phyloP scores from a whole-genome alignment of 495 filamentous ascomycete genomes.

The Hyaloscypha variabilis region DNA sequence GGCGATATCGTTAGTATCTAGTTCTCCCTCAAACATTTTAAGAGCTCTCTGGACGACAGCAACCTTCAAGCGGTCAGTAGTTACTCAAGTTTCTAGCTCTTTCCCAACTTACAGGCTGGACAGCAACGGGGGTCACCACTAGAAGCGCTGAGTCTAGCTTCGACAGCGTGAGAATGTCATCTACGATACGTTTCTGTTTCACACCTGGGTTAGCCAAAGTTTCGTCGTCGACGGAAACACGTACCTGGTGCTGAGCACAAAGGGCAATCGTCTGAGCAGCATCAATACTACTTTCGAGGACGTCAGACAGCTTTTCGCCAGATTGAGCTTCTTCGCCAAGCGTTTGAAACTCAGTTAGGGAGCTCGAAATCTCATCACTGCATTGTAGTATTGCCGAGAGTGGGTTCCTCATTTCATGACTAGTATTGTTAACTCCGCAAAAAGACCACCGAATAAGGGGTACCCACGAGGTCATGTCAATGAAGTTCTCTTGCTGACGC shows the following conservation, averaged over 20 bases:
- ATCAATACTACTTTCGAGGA: constrained; percentile 63
- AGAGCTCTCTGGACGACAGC: constrained; percentile 67
- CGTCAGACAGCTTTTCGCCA: constrained; percentile 28
- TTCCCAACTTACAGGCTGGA: constrained; percentile 57
- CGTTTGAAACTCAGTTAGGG: constrained; percentile 46
- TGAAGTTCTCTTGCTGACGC: constrained; percentile 81
- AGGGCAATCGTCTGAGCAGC: constrained; percentile 82
- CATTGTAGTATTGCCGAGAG: constrained; percentile 81
- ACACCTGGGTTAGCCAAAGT: background rate
- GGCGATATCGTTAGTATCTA: constrained; percentile 70
- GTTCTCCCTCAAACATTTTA: constrained; percentile 83
- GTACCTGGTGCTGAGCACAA: constrained; percentile 81
- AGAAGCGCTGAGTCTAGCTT: constrained; percentile 85
- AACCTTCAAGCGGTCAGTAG: constrained; percentile 10
- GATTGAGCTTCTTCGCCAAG: constrained; percentile 27
- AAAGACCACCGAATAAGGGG: background rate
- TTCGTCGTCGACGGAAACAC: constrained; percentile 35
- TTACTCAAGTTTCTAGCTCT: background rate
- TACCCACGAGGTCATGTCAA: constrained; percentile 53
- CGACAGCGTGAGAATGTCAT: constrained; percentile 81
- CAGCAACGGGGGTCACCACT: constrained; percentile 72
- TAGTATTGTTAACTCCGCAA: constrained; percentile 31
- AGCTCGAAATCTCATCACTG: constrained; percentile 71
- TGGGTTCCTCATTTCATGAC: constrained; percentile 87
- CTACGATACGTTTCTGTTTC: constrained; percentile 55